Evolutionary conservation across 2,329 filamentous ascomycete genomes (phyloP).

Genomic region (Aspergillus tubingensis): DNA sequence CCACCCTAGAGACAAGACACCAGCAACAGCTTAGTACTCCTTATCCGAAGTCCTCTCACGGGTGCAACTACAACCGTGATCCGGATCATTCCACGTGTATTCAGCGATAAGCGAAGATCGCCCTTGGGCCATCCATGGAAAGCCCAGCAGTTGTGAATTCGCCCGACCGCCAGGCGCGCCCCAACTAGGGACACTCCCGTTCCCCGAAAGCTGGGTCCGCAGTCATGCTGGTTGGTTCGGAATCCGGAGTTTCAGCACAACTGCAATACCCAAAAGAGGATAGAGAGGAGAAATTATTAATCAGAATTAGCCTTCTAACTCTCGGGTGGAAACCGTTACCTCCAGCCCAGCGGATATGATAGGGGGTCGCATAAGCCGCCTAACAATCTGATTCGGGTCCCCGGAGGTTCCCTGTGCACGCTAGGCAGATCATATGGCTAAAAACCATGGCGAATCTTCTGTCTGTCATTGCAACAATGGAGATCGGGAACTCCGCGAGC

Average conservation of each 20-base stretch:
- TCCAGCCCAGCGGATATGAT: not conserved
- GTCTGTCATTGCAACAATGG: not conserved
- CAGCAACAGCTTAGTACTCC: not conserved
- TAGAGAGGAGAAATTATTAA: not conserved
- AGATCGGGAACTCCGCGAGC: conserved; percentile 2
- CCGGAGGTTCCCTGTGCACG: conserved; percentile 6
- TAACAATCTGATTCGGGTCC: not conserved
- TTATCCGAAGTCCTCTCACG: not conserved
- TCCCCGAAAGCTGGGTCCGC: not conserved
- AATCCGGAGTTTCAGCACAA: conserved; percentile 1
- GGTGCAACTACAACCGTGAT: not conserved
- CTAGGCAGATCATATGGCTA: not conserved
- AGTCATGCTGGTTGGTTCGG: conserved; percentile 5
- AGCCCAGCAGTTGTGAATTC: not conserved
- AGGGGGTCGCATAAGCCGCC: not conserved
- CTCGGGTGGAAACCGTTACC: not conserved
- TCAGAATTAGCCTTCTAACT: not conserved
- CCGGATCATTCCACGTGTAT: not conserved
- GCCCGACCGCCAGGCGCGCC: not conserved
- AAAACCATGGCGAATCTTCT: not conserved
- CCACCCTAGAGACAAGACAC: not conserved
- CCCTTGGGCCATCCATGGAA: not conserved
- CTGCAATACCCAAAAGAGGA: not conserved
- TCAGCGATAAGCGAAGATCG: not conserved
- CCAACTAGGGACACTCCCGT: not conserved